Conservation (phyloP, 768 basidiomycete genomes). For the Clavaria fumosa region DNA sequence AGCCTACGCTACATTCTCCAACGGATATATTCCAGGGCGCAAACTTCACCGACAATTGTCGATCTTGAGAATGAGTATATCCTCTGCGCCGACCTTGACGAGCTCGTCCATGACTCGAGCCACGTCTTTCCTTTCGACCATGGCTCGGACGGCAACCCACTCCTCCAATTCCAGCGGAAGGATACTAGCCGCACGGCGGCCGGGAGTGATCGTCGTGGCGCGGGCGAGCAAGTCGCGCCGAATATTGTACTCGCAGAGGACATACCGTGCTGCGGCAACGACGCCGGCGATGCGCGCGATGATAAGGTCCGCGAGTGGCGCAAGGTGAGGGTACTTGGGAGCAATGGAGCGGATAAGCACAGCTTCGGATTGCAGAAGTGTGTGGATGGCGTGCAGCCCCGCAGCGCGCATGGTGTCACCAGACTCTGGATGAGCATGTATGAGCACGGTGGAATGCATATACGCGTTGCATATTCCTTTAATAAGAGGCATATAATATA, state of each 20-base stretch:
- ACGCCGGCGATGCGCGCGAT: constrained; percentile 86
- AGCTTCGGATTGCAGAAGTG: constrained; percentile 68
- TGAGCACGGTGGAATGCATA: neutral
- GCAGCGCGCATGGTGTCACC: constrained; percentile 99
- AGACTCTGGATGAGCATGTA: constrained; percentile 45
- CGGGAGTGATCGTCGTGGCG: constrained; percentile 70
- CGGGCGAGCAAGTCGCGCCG: constrained; percentile 40
- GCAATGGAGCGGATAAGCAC: constrained; percentile 76
- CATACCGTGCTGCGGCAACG: constrained; percentile 73
- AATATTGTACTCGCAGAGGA: constrained; percentile 88
- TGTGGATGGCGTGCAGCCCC: constrained; percentile 84
- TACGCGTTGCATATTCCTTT: neutral
- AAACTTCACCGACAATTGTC: too few relatives aligned
- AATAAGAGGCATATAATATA: too few relatives aligned
- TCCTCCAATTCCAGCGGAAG: constrained; percentile 64
- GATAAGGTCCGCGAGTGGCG: constrained; percentile 59
- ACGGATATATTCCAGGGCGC: too few relatives aligned
- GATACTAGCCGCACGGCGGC: constrained; percentile 79
- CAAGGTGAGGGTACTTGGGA: constrained; percentile 46
- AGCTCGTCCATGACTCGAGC: constrained; percentile 86
- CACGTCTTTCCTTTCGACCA: constrained; percentile 73
- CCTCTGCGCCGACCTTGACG: constrained; percentile 71
- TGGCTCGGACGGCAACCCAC: constrained; percentile 87
- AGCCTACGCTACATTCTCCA: too few relatives aligned
- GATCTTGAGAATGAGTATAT: constrained; percentile 77